Evolutionary conservation across 1,284 basidiomycete species (phyloP).

Genomic region (Pascua sp.): DNA sequence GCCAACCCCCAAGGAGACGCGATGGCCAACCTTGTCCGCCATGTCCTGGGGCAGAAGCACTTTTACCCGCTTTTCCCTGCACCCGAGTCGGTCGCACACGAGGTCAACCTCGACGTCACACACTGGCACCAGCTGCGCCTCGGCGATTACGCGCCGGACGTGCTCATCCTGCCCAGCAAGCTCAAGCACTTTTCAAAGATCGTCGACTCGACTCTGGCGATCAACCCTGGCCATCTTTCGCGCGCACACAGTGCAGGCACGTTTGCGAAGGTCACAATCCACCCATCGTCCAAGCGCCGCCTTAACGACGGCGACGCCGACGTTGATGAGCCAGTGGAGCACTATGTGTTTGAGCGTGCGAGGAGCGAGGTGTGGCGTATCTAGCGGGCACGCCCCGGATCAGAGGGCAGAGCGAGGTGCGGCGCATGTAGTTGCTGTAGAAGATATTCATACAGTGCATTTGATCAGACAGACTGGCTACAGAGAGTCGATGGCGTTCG

Average conservation of each 20-base stretch:
- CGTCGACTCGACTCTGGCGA: slow-evolving; percentile 48
- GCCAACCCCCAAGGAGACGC: slow-evolving; percentile 60
- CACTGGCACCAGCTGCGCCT: slow-evolving; percentile 56
- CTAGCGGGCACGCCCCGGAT: background rate
- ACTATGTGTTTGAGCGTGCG: slow-evolving; percentile 43
- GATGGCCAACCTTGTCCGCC: slow-evolving; percentile 73
- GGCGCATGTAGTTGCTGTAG: too few species aligned
- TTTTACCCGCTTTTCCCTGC: slow-evolving; percentile 95
- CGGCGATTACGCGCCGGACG: slow-evolving; percentile 61
- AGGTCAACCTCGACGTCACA: slow-evolving; percentile 82
- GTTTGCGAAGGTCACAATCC: slow-evolving; percentile 46
- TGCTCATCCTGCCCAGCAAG: slow-evolving; percentile 78
- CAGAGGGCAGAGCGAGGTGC: too few species aligned
- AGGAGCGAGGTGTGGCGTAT: slow-evolving; percentile 45
- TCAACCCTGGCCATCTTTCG: slow-evolving; percentile 47
- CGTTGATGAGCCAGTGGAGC: slow-evolving; percentile 27
- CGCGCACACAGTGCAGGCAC: slow-evolving; percentile 44
- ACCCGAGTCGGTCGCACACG: slow-evolving; percentile 65
- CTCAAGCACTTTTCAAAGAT: slow-evolving; percentile 78
- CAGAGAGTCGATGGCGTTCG: too few species aligned
- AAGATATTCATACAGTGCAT: too few species aligned
- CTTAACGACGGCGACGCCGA: slow-evolving; percentile 24
- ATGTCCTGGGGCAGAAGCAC: slow-evolving; percentile 80
- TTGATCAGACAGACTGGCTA: too few species aligned
- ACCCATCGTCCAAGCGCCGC: slow-evolving; percentile 31